Base-by-base conservation (phyloP, 1,284 basidiomycete species). In the Heterobasidion occidentale region DNA sequence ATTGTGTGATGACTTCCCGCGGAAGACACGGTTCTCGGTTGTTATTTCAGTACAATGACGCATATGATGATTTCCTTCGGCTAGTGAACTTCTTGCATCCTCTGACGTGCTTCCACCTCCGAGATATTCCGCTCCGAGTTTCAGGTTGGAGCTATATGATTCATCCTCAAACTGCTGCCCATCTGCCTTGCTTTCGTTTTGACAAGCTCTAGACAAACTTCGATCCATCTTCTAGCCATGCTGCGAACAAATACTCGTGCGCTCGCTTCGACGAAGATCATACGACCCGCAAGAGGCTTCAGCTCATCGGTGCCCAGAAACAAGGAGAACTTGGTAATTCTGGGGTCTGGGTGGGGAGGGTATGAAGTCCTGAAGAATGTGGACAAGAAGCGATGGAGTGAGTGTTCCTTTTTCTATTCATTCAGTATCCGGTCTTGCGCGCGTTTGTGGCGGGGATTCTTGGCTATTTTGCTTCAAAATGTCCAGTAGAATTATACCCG, bases 321-420 rank as follows among this genome's bases (percentile, higher is more conserved):
- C 50, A 86, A 84, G 62, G 78, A 86, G 60, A 78, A 81, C 36
- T 77, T 93, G 27, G 83, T 93, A n/a, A 85, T 94, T 57, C 74
- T 93, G 1, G 91, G 92, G 1, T 88, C 85, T 8, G 91, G 91
- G 20, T 94, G 90, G 91, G 90, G 86, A 56, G 91, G 90, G 0
- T 92, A 91, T 64, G 84, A 86, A 61, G 71, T 91, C 4, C 74
- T 88, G 36, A 72, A 80, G 52, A 76, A 77, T 4, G 70, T 88
- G 1, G 83, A 88, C 68, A 87, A 84, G 68, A 83, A 81, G 61
- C 74, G 77, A 56, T 88, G 83, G 80, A 76, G 86, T 86, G 52
- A 57, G 79, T 72, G 17, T 45, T 47, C 58, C 17, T 52, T 54
- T 8, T 33, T 46, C 36, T 52, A 7, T 34, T 15, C 12, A 19